Evolutionary conservation across 495 filamentous ascomycete species (phyloP).

Genomic region (Cenococcum geophilum): DNA sequence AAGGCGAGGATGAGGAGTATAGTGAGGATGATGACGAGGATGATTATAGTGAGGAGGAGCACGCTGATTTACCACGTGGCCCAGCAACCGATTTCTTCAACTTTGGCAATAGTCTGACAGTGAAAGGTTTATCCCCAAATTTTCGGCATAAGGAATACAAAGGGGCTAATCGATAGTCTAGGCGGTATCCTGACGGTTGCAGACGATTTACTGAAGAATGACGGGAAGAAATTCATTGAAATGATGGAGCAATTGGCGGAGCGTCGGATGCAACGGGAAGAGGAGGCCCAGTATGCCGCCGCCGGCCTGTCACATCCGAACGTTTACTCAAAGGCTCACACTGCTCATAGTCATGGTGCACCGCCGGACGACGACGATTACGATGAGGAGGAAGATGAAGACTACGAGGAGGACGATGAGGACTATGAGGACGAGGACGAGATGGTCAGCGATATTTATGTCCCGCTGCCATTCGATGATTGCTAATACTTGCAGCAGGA

Average conservation of each 20-base stretch:
- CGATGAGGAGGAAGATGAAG: slow-evolving; percentile 77
- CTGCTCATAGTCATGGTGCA: slow-evolving; percentile 52
- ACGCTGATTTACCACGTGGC: slow-evolving; percentile 47
- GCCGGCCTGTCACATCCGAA: slow-evolving; percentile 48
- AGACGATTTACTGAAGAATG: slow-evolving; percentile 96
- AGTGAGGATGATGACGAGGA: slow-evolving; percentile 50
- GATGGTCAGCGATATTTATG: slow-evolving; percentile 48
- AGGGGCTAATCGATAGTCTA: slow-evolving; percentile 44
- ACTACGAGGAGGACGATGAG: slow-evolving; percentile 83
- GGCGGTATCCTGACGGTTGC: slow-evolving; percentile 98
- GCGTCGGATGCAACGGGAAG: slow-evolving; percentile 91
- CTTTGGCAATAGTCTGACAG: slow-evolving; percentile 93
- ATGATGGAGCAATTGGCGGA: slow-evolving; percentile 99
- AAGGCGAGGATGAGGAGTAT: slow-evolving; percentile 53
- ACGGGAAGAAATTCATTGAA: slow-evolving; percentile 99
- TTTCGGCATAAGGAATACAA: background rate
- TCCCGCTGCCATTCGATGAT: slow-evolving; percentile 25
- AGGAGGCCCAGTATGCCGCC: slow-evolving; percentile 70
- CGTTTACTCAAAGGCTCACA: slow-evolving; percentile 37
- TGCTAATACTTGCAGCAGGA: slow-evolving; percentile 51
- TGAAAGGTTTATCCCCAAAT: slow-evolving; percentile 66
- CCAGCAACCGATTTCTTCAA: slow-evolving; percentile 78
- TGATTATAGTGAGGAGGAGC: slow-evolving; percentile 52
- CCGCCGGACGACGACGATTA: slow-evolving; percentile 69
- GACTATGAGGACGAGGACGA: slow-evolving; percentile 84